Evolutionary conservation across 2,329 filamentous ascomycete genomes (phyloP).

Genomic region (Sordariomycetes sp.): DNA sequence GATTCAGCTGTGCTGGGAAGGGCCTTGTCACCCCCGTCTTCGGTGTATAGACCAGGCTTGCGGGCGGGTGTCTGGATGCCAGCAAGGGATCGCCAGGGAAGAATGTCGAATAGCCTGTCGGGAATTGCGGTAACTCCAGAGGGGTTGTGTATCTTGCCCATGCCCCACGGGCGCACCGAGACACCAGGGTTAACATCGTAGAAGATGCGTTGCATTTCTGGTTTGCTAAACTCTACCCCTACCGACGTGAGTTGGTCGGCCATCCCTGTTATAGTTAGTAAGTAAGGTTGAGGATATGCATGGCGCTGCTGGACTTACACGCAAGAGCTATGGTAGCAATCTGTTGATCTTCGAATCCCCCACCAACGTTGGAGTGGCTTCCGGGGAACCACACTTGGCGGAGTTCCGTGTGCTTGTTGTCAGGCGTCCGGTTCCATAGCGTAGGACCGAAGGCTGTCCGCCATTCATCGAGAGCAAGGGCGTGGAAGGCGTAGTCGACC

Average conservation of each 20-base stretch:
- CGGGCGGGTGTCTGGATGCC: conserved; percentile 1
- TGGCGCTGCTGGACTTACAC: too few relatives aligned
- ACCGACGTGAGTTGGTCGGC: conserved; percentile 30
- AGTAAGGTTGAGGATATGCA: too few relatives aligned
- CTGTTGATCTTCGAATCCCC: conserved; percentile 47
- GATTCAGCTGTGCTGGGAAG: conserved; percentile 13
- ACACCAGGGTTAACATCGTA: conserved; percentile 13
- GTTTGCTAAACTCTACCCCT: conserved; percentile 35
- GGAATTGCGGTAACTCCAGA: conserved; percentile 3
- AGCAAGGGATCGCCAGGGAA: not conserved
- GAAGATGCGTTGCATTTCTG: conserved; percentile 24
- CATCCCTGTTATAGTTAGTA: too few relatives aligned
- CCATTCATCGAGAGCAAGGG: conserved; percentile 41
- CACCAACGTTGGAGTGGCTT: conserved; percentile 59
- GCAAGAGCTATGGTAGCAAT: conserved; percentile 24
- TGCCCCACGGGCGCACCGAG: conserved; percentile 8
- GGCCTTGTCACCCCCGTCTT: conserved; percentile 5
- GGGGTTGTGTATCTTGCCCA: conserved; percentile 11
- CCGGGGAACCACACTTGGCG: conserved; percentile 57
- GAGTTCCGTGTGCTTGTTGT: conserved; percentile 24
- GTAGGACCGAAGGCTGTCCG: conserved; percentile 20
- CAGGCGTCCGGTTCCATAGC: conserved; percentile 14
- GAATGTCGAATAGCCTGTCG: conserved; percentile 4
- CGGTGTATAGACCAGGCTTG: conserved; percentile 13
- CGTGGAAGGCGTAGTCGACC: conserved; percentile 45